Percentiles rank a stretch among this genome's conserved stretches.
Conservation (phyloP, 352 stramenopile species). For the Halophytophthora batemanensis region DNA sequence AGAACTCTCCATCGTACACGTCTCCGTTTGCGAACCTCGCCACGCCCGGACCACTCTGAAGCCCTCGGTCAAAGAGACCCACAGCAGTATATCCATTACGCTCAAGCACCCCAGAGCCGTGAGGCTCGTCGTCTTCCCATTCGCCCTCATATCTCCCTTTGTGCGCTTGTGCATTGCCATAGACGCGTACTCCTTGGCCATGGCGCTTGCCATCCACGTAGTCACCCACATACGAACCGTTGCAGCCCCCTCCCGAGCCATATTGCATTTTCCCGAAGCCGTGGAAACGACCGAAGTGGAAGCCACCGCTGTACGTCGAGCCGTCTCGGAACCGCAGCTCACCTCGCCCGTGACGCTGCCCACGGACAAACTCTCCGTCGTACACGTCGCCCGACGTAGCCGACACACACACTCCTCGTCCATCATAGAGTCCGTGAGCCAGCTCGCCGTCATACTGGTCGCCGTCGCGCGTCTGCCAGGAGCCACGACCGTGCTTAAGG, state of each 20-base stretch:
- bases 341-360: slow-evolving; percentile 54
- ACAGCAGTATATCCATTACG: slow-evolving; percentile 52
- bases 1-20: slow-evolving; percentile 65
- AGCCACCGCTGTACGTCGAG: slow-evolving; percentile 53
- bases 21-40: slow-evolving; percentile 64
- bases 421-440: slow-evolving; percentile 45
- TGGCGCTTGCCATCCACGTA: slow-evolving; percentile 53
- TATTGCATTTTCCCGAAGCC: slow-evolving; percentile 57
- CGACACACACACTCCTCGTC: slow-evolving; percentile 55
- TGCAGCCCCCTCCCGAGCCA: slow-evolving; percentile 28
- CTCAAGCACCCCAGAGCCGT: slow-evolving; percentile 57
- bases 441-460: slow-evolving; percentile 61
- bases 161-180: slow-evolving; percentile 31
- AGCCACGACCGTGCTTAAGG: slow-evolving; percentile 55
- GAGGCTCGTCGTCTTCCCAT: slow-evolving; percentile 55
- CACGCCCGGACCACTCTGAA: slow-evolving; percentile 52
- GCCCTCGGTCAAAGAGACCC: slow-evolving; percentile 47
- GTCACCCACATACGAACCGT: slow-evolving; percentile 62
- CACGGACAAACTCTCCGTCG: slow-evolving; percentile 58
- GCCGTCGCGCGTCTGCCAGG: slow-evolving; percentile 29
- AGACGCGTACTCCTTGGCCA: slow-evolving; percentile 59
- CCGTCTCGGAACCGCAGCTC: slow-evolving; percentile 47
- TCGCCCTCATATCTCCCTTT: slow-evolving; percentile 58
- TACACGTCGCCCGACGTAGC: slow-evolving; percentile 57
- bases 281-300: slow-evolving; percentile 48